Evolutionary conservation across 352 stramenopile genomes (phyloP), one percentile per base, ranked within the genome.

Genomic region (Elongisporangium prolatum): DNA sequence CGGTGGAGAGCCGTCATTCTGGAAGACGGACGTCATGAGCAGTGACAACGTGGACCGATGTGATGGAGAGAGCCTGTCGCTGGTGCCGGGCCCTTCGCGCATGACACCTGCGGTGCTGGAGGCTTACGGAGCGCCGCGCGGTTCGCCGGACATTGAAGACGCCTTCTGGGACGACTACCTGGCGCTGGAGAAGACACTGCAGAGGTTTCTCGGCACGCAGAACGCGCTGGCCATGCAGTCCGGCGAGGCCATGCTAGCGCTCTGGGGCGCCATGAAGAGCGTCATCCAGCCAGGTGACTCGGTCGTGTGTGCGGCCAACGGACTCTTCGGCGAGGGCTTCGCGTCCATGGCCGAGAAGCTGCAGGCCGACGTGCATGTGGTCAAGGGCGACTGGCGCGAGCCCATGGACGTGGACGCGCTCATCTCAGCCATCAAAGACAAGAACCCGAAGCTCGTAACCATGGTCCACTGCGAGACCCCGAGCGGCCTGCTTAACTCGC

Each of bases 221-320:
- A 65, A 67, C 9, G 68, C 60, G 21, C 64, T 85, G 18, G 71
- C 68, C 47, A 79, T 86, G 49, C 71, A 79, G 52, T 86, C 75
- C n/a, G 72, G 75, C 20, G 75, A 86, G 64, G 75, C 72, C 50
- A 86, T 86, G 75, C 57, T 79, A 50, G 63, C 64, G 14, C 59
- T 86, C 53, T 86, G 75, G 75, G 75, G 75, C 20, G 72, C 75
- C 0, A 63, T 86, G 40, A 80, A 80, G 59, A 86, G 75, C 57
- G 70, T 65, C 1, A 20, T 86, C 0, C 50, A 52, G 38, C 65
- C 69, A 21, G 70, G 72, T 5, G 75, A 83, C 37, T 57, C 68
- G 14, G 75, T 86, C 21, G 58, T 86, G 4, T 81, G 75, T 52
- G 75, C 56, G 20, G 67, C 61, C 21, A 85, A 82, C 55, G 75